phyloP scores from a whole-genome alignment of 176 grass and related monocot genomes.

The Canna indica region DNA sequence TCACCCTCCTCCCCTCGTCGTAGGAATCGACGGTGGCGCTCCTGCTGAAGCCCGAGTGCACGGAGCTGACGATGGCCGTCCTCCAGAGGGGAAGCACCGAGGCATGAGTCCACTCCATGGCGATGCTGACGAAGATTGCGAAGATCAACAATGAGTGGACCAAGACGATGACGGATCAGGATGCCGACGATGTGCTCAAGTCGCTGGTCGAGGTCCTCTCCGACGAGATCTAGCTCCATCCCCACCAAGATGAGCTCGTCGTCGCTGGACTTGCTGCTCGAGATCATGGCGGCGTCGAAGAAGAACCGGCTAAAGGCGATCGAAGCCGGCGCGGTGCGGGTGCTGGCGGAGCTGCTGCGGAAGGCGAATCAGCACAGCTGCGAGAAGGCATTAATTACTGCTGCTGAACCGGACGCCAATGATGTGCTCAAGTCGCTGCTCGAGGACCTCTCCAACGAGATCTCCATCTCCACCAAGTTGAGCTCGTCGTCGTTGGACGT shows the following conservation, averaged over 20 bases:
- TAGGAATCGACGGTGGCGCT: constrained; percentile 28
- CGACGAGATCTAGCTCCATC: constrained; percentile 40
- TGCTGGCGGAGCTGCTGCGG: constrained; percentile 63
- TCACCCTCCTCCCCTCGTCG: constrained; percentile 36
- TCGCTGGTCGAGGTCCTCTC: constrained; percentile 74
- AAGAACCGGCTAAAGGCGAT: constrained; percentile 33
- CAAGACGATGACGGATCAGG: background rate
- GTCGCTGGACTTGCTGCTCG: constrained; percentile 56
- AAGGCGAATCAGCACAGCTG: constrained; percentile 37
- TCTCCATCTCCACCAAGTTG: no score
- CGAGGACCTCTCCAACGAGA: no score
- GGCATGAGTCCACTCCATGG: constrained; percentile 51
- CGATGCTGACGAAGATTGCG: constrained; percentile 50
- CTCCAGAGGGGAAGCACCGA: constrained; percentile 67
- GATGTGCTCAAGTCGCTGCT: no score
- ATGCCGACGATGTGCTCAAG: constrained; percentile 44
- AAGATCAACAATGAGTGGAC: constrained; percentile 36
- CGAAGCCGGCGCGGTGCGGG: constrained; percentile 55
- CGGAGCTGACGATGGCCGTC: constrained; percentile 35
- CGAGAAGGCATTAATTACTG: no score
- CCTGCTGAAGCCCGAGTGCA: constrained; percentile 35
- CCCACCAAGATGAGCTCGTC: constrained; percentile 56
- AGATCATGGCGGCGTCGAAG: constrained; percentile 30
- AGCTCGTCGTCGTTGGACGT: no score
- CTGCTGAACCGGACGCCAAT: no score